Conservation (phyloP, 805 yeast genomes). For the Sporopachydermia lactativora region DNA sequence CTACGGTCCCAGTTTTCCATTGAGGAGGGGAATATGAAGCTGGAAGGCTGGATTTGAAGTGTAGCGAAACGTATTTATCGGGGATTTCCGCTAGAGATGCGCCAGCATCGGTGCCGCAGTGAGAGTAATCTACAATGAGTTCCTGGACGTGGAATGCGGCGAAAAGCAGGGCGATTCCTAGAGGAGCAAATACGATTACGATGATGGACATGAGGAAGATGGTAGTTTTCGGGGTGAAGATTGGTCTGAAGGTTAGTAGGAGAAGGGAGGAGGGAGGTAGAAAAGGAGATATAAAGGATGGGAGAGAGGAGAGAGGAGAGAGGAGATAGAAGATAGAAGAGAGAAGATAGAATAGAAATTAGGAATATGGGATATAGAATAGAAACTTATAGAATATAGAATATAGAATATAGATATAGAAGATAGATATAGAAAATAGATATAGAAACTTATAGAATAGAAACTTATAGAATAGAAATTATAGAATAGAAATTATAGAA, state of each 20-base stretch:
- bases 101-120: conserved; percentile 36
- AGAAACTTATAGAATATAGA: too few species aligned
- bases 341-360: too few species aligned
- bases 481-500: too few species aligned
- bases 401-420: too few species aligned
- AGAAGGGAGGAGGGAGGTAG: background rate
- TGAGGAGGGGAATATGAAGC: conserved; percentile 2
- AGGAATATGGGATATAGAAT: too few species aligned
- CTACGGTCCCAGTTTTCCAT: background rate
- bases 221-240: conserved; percentile 61
- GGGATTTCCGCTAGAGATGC: conserved; percentile 36
- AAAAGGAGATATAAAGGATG: background rate
- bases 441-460: too few species aligned
- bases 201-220: conserved; percentile 51
- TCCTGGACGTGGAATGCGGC: conserved; percentile 50
- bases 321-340: too few species aligned
- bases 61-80: conserved; percentile 33
- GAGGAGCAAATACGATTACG: conserved; percentile 56
- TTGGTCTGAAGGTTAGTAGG: conserved; percentile 27
- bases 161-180: conserved; percentile 59
- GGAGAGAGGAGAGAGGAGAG: too few species aligned
- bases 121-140: conserved; percentile 43
- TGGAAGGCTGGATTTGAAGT: conserved; percentile 30
- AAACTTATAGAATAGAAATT: too few species aligned
- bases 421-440: too few species aligned